Base-by-base conservation (phyloP, 352 stramenopile species). In the Pythium phragmiticola region DNA sequence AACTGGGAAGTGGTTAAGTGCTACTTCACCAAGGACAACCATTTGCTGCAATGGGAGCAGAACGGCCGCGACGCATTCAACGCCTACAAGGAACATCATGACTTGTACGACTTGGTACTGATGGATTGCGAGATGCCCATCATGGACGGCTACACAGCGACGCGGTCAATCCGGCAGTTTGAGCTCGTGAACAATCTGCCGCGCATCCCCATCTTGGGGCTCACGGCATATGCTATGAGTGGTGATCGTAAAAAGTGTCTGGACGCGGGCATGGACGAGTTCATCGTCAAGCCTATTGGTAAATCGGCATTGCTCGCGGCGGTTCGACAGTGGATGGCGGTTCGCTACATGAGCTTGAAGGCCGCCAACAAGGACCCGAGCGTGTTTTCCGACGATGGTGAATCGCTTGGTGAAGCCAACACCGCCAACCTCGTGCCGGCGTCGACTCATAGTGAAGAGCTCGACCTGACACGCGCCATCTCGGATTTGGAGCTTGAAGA, bases 1-100 rank as follows among this genome's bases (percentile, higher is more conserved):
- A 96, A 96, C 48, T 95, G 86, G 88, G 86, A 96, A 71, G 86
- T 96, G 7, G 84, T 96, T 43, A 94, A 94, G 58, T 92, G 82
- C 63, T 95, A 90, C 55, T 89, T 89, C 56, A 80, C 78, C 48
- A 78, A 91, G 50, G 85, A 90, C 47, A 87, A 94, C 49, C 85
- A 94, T 57, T 55, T 91, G 12, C 61, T 94, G 19, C 85, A 92
- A 54, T 94, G 85, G 85, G 83, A 91, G 53, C 82, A 81, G 19
- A 94, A 94, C 51, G 86, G 86, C 1, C 70, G 75, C 17, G 80
- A 92, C 39, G 86, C 86, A 19, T 82, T 82, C 60, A 53, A 80
- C 23, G 82, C 85, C 57, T 93, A 92, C 58, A 77, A 84, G 49
- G 79, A 92, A 43, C 78, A 94, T 58, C 75, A 91, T 28, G 76